Evolutionary conservation across 768 basidiomycete genomes (phyloP), one percentile per base, ranked within the genome.

Genomic region (Tremella mesenterica): DNA sequence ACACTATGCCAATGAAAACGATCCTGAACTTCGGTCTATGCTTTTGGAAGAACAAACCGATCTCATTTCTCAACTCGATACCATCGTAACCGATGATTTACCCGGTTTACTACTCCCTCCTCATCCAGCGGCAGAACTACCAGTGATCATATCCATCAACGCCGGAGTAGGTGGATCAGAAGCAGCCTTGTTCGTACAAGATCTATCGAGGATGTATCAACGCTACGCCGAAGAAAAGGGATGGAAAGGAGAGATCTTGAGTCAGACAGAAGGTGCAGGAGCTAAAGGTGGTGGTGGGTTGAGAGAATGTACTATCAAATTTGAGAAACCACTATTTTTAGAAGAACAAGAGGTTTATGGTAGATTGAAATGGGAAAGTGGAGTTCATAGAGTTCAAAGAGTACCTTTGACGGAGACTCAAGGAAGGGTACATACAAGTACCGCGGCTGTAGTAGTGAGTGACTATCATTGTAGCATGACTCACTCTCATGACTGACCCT

Each of bases 321-420:
- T 71, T 23, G 21, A 34, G 5, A 50, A 52, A 13, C 88, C 88
- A 0, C 74, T 79, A 1, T 84, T 39, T 18, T 72, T 90, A 8
- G 83, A 83, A 55, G 90, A 88, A 0, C 74, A 79, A 1, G 52
- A 48, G 21, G 59, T 62, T 4, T 69, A 49, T 38, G 65, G 62
- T 14, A 33, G 34, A 25, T 70, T 97, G 49, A 76, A 83, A 31
- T 91, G 85, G 83, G 95, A 99, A 73, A 90, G 86, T 54, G 95
- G 95, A 2, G 90, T 99, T 0, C 95, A 97, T 75, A 79, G 95
- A 2, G 90, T 99, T 0, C 93, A 97, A 75, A 75, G 95, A 36
- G 87, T 97, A 0, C 95, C 95, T 1, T 82, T 82, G 8, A 97
- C 91, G 3, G 93, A 96, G 63, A 77, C 84, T 1, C 83, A 81